Percentiles rank a stretch among this genome's conserved stretches.
phyloP scores from a whole-genome alignment of 176 grass and related monocot genomes.

The Thalia dealbata region DNA sequence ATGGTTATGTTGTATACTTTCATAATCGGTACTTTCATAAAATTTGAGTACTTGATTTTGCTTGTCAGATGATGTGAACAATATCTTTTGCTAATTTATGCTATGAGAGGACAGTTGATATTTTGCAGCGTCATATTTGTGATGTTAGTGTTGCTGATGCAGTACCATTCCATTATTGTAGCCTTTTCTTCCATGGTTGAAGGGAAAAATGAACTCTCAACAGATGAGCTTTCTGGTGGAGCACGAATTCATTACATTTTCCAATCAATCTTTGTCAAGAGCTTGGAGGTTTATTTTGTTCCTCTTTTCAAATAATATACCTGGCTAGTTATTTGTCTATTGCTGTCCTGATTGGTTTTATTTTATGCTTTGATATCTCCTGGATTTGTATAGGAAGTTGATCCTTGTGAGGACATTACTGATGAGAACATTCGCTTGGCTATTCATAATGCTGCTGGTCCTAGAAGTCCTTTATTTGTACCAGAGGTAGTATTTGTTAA shows the following conservation, averaged over 20 bases:
- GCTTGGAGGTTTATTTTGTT: constrained; percentile 63
- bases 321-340: not conserved
- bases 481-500: constrained; percentile 51
- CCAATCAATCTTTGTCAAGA: constrained; percentile 94
- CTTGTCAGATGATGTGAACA: not conserved
- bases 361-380: not conserved
- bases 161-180: constrained; percentile 15
- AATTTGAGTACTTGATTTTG: too few species aligned
- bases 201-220: constrained; percentile 94
- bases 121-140: not conserved
- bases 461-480: constrained; percentile 87
- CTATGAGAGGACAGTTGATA: not conserved
- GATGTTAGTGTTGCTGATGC: not conserved
- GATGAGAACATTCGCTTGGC: constrained; percentile 96
- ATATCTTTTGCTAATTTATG: not conserved
- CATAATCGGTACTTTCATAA: too few species aligned
- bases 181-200: constrained; percentile 94
- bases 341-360: not conserved
- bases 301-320: not conserved
- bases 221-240: constrained; percentile 85
- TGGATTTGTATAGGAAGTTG: constrained; percentile 58
- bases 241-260: constrained; percentile 97
- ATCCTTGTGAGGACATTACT: constrained; percentile 91
- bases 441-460: constrained; percentile 97
- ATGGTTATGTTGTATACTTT: too few species aligned